Evolutionary conservation across 2,329 filamentous ascomycete genomes (phyloP), one percentile per base, ranked within the genome.

Genomic region (Aspergillus sp.): DNA sequence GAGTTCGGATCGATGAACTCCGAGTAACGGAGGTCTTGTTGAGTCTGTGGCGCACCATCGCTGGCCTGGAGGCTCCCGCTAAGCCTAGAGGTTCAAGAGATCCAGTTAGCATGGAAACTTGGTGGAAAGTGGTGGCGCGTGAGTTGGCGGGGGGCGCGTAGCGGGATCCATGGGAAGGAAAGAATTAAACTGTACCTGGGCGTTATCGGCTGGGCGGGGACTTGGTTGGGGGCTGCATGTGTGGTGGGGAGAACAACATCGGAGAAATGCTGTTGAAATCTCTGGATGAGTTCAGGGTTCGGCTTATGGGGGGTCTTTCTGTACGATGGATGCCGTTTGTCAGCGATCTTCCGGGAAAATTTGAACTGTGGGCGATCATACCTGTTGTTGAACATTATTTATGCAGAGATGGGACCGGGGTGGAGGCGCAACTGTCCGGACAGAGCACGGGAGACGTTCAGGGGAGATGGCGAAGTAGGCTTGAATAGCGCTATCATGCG

Each of bases 11-110:
- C 93, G 67, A 97, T 82, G 52, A 96, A 78, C 19, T 91, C 94
- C 3, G 92, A 96, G 66, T 96, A 91, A 60, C 88, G 84, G 86
- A 92, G 94, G 62, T 97, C 91, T 64, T 88, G 86, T 40, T 88
- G 83, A 16, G 86, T 88, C 68, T 88, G 84, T 4, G 91, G 90
- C 3, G 90, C 96, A 17, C 89, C 88, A 66, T 96, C 91, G 65
- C 88, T 84, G 72, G 94, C 88, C 69, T 89, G 90, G 58, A 83
- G 72, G 52, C 78, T 76, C 34, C 80, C 73, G 41, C 73, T 69
- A 45, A 73, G 69, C 59, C 77, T 81, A 64, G 54, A 43, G 21
- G 11, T 20, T 32, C n/a, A 46, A 17, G n/a, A 19, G 31, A 44
- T 48, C 19, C 21, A 21, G 56, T 61, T 46, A 61, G 59, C 47